Conservation (phyloP, 2,329 filamentous ascomycete species). For the Neonectria coccinea region DNA sequence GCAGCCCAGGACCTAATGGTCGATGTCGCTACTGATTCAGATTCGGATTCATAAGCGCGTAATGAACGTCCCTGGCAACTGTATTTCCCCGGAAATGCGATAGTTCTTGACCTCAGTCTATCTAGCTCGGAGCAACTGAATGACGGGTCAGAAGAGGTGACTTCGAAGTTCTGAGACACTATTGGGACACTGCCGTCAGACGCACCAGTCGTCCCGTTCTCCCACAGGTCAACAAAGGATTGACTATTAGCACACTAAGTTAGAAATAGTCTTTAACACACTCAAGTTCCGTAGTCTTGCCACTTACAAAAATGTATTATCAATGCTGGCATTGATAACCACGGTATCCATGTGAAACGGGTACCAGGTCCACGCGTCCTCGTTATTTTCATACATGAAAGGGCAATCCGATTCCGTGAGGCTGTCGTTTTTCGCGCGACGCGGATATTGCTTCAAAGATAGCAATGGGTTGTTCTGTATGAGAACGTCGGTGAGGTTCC, state of each 20-base stretch:
- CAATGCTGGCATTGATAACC: background rate
- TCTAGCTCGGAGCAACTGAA: background rate
- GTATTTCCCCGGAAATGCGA: background rate
- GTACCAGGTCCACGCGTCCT: too few relatives aligned
- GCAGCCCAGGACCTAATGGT: too few relatives aligned
- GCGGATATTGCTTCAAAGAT: too few relatives aligned
- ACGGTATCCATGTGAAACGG: background rate
- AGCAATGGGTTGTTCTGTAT: too few relatives aligned
- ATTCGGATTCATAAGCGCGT: too few relatives aligned
- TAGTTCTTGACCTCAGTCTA: background rate
- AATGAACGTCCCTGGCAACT: background rate
- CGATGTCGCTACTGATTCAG: too few relatives aligned
- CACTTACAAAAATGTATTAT: background rate
- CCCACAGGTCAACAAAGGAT: background rate
- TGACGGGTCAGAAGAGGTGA: background rate
- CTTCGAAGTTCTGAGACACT: background rate
- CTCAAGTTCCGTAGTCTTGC: background rate
- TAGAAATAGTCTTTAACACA: background rate
- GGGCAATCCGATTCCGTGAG: too few relatives aligned
- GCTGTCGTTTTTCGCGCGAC: too few relatives aligned
- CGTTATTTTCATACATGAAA: too few relatives aligned
- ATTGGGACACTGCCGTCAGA: background rate
- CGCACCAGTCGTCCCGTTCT: too few relatives aligned
- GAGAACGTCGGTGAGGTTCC: too few relatives aligned
- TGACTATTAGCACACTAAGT: background rate